A percentile compares a stretch with the other conserved stretches of the same genome.
Conservation (phyloP, 1,139 yeast species). For the Kodamaea suecica region DNA sequence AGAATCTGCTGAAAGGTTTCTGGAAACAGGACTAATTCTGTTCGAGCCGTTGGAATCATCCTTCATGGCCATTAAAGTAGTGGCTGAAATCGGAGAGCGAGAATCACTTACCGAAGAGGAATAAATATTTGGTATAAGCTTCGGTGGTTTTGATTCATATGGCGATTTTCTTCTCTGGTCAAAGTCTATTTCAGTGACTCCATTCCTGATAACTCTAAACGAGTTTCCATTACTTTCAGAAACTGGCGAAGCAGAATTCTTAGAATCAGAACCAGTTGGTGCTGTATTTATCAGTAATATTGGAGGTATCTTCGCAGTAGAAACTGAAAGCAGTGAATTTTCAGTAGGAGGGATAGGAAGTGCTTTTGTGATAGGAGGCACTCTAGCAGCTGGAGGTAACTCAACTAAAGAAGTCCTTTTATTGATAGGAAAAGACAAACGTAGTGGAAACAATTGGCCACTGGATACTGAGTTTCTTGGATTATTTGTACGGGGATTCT, state of each 20-base stretch:
- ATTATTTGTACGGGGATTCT: background rate
- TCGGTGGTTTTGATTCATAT: slow-evolving; percentile 47
- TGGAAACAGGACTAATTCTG: slow-evolving; percentile 8
- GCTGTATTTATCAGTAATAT: slow-evolving; percentile 30
- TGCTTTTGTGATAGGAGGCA: background rate
- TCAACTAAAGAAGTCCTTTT: slow-evolving; percentile 10
- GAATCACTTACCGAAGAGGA: slow-evolving; percentile 39
- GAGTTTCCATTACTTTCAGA: slow-evolving; percentile 28
- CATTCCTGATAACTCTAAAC: slow-evolving; percentile 67
- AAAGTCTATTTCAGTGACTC: slow-evolving; percentile 69
- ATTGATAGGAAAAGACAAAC: slow-evolving; percentile 21
- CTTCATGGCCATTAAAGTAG: slow-evolving; percentile 32
- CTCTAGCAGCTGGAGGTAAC: background rate
- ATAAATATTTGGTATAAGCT: slow-evolving; percentile 42
- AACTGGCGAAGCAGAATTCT: slow-evolving; percentile 9
- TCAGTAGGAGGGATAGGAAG: too few relatives aligned
- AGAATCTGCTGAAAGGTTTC: background rate
- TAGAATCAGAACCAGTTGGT: slow-evolving; percentile 8
- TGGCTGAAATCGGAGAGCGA: slow-evolving; percentile 39
- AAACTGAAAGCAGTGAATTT: too few relatives aligned
- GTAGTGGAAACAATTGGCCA: slow-evolving; percentile 19
- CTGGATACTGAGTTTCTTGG: background rate
- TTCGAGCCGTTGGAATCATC: slow-evolving; percentile 21
- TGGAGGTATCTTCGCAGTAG: slow-evolving; percentile 21
- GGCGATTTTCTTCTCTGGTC: slow-evolving; percentile 80